Conservation (phyloP, 164 flowering plant genomes). For the Paratinospora sagittata region DNA sequence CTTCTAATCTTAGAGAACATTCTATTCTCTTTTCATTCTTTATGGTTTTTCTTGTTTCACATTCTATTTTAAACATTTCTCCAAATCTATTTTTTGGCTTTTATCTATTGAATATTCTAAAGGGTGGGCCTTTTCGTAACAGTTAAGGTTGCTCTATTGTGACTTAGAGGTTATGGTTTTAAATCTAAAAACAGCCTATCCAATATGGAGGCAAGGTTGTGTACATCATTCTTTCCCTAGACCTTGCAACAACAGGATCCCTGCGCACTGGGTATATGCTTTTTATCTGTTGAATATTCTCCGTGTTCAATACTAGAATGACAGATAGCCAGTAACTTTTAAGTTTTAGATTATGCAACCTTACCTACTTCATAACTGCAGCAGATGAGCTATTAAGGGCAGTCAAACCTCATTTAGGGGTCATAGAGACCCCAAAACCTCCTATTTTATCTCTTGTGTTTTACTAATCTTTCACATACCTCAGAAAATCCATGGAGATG, state of each 20-base stretch:
- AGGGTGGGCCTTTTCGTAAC: too few relatives aligned
- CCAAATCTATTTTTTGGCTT: not conserved
- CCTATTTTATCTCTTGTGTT: not conserved
- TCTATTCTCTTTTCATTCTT: not conserved
- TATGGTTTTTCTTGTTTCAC: not conserved
- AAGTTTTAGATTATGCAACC: not conserved
- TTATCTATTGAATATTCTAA: too few relatives aligned
- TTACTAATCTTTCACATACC: constrained; percentile 29
- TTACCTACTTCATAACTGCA: not conserved
- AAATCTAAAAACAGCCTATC: too few relatives aligned
- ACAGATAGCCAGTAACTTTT: not conserved
- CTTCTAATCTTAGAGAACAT: not conserved
- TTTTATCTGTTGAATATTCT: not conserved
- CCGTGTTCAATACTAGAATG: not conserved
- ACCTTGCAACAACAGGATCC: too few relatives aligned
- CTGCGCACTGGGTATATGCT: too few relatives aligned
- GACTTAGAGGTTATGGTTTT: too few relatives aligned
- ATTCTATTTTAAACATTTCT: not conserved
- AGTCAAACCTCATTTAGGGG: not conserved
- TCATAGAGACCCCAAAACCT: not conserved
- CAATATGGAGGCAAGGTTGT: too few relatives aligned
- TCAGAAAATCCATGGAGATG: constrained; percentile 44
- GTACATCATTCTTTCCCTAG: too few relatives aligned
- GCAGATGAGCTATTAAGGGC: not conserved
- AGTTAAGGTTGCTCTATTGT: too few relatives aligned